Base-by-base conservation (phyloP, 2,329 filamentous ascomycete genomes). In the Neodidymelliopsis sp. region DNA sequence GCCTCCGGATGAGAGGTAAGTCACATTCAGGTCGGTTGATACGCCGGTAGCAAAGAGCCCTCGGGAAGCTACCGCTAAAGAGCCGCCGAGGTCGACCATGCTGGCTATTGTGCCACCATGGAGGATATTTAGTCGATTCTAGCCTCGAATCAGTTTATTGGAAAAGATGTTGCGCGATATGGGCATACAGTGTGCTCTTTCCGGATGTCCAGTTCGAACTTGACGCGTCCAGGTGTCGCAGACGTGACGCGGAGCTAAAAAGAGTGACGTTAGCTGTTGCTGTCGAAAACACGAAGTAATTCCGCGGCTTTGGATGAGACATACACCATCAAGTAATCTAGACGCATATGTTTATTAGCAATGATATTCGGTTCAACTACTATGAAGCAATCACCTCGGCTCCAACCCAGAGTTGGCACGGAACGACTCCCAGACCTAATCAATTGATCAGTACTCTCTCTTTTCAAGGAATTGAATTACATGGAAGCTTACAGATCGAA, bases 401-500 rank as follows among this genome's bases (percentile, higher is more conserved):
- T 97, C 93, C 15, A 97, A 77, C 6, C 92, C 92, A 4, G 91
- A 96, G 57, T 90, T 89, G 59, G 84, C 83, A 77, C 89, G 84
- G 73, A 97, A 97, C 2, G 90, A 92, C 70, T 89, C 88, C 79
- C 91, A 83, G 35, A 95, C 90, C 90, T 94, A 49, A 13, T 49
- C 28, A 37, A 42, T 42, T 15, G 37, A 42, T 74, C 25, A 72
- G 59, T 18, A 13, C 11, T 4, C 4, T 3, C 3, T 25, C 6
- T 2, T 29, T 12, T 11, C 9, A 35, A 24, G 19, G 11, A 10
- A 29, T 4, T 13, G 11, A 13, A n/a, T 19, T 10, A n/a, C n/a
- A 13, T 7, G 4, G 4, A 27, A n/a, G 69, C 81, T 60, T 74
- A 88, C 86, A 33, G 84, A 85, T 73, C 79, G 79, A 11, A 89